phyloP scores from a whole-genome alignment of 148 eudicot genomes.

The Camellia japonica region DNA sequence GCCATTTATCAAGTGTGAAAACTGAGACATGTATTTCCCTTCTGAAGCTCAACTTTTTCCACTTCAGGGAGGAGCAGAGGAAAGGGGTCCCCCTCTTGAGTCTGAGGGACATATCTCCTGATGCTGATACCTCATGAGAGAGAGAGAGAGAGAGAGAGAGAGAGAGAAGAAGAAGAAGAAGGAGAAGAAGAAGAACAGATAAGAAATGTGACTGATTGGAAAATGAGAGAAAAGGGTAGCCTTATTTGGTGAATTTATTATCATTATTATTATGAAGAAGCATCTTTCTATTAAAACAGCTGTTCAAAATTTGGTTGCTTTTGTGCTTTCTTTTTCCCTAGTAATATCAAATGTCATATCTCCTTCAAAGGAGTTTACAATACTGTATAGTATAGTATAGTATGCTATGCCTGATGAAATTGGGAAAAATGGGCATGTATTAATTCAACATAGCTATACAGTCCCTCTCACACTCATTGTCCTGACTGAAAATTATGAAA shows the following conservation, averaged over 20 bases:
- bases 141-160: not conserved
- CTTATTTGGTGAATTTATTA: conserved; percentile 12
- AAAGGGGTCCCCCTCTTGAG: not conserved
- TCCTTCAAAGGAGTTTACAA: too few relatives aligned
- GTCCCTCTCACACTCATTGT: too few relatives aligned
- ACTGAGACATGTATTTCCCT: not conserved
- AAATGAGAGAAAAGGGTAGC: not conserved
- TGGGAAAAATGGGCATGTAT: too few relatives aligned
- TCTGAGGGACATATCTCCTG: conserved; percentile 1
- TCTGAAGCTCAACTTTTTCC: conserved; percentile 19
- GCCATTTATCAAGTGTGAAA: not conserved
- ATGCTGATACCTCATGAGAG: conserved; percentile 16
- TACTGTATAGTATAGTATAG: too few relatives aligned
- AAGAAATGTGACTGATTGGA: not conserved
- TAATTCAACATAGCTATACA: too few relatives aligned
- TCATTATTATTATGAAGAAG: not conserved
- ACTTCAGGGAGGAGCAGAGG: conserved; percentile 18
- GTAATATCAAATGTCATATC: too few relatives aligned
- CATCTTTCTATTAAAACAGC: conserved; percentile 11
- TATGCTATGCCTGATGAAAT: too few relatives aligned
- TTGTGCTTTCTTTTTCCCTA: not conserved
- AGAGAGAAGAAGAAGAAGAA: too few relatives aligned
- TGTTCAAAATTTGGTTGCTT: not conserved
- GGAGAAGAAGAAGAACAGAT: not conserved
- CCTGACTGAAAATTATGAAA: too few relatives aligned